Evolutionary conservation across 345 rosid species (phyloP).

Genomic region (Laguncularia racemosa): DNA sequence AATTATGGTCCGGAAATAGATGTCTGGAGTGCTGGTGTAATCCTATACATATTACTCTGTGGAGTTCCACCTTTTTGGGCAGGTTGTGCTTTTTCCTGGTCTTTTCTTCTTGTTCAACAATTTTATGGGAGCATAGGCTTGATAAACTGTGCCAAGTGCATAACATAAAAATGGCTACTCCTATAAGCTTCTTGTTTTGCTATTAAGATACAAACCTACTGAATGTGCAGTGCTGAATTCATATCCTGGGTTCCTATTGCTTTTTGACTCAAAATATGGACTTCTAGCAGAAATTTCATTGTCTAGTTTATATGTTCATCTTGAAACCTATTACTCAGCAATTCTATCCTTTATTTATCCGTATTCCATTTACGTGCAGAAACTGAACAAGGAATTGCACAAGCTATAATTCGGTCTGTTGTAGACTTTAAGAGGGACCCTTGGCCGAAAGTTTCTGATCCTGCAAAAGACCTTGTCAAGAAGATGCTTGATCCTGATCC

Average conservation of each 20-base stretch:
- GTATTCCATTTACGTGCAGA: slow-evolving; percentile 36
- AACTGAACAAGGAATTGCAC: slow-evolving; percentile 98
- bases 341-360: neutral
- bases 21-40: slow-evolving; percentile 96
- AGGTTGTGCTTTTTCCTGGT: slow-evolving; percentile 36
- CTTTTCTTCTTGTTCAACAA: slow-evolving; percentile 1
- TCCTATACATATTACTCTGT: slow-evolving; percentile 84
- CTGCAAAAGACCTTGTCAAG: slow-evolving; percentile 81
- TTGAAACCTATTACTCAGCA: neutral
- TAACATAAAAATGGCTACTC: too few relatives aligned
- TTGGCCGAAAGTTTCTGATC: slow-evolving; percentile 94
- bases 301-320: neutral
- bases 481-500: slow-evolving; percentile 97
- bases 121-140: neutral
- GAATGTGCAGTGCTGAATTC: too few relatives aligned
- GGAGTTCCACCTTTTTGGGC: slow-evolving; percentile 99
- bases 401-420: slow-evolving; percentile 72
- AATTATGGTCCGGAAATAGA: slow-evolving; percentile 90
- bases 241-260: too few relatives aligned
- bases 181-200: too few relatives aligned
- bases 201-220: too few relatives aligned
- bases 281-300: too few relatives aligned
- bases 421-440: slow-evolving; percentile 94
- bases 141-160: too few relatives aligned
- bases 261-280: too few relatives aligned